Percentiles rank a stretch among this genome's conserved stretches.
Conservation (phyloP, 495 filamentous ascomycete species). For the Penicillium steckii region DNA sequence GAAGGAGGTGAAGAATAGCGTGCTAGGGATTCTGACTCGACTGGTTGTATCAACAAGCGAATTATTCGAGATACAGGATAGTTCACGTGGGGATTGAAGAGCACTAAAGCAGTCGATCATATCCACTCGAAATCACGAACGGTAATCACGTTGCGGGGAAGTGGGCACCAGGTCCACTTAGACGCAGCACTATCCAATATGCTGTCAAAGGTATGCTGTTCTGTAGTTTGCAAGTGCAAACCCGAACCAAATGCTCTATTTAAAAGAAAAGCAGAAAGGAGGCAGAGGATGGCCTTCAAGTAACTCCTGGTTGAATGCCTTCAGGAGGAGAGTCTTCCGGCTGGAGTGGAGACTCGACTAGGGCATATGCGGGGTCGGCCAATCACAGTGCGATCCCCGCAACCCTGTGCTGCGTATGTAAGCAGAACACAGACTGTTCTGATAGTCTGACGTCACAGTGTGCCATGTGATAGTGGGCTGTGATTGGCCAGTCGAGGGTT, state of each 20-base stretch:
- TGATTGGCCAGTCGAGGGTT: not conserved
- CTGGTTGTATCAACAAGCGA: not conserved
- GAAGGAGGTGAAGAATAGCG: not conserved
- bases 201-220: not conserved
- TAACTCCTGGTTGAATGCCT: conserved; percentile 4
- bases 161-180: conserved; percentile 5
- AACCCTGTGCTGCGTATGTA: not conserved
- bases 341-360: not conserved
- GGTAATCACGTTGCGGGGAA: conserved; percentile 10
- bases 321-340: conserved; percentile 18
- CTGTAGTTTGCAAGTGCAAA: not conserved
- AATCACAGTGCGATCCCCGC: conserved; percentile 12
- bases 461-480: not conserved
- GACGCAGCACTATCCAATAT: not conserved
- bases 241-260: not conserved
- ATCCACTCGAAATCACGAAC: conserved; percentile 12
- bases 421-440: not conserved
- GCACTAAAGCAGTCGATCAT: conserved; percentile 16
- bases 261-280: not conserved
- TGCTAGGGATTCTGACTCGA: not conserved
- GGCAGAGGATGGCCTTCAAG: not conserved
- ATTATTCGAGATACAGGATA: not conserved
- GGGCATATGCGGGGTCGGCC: conserved; percentile 8
- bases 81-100: conserved; percentile 3
- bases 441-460: conserved; percentile 9